Base-by-base conservation (phyloP, 2,329 filamentous ascomycete genomes). In the Trichophyton verrucosum region DNA sequence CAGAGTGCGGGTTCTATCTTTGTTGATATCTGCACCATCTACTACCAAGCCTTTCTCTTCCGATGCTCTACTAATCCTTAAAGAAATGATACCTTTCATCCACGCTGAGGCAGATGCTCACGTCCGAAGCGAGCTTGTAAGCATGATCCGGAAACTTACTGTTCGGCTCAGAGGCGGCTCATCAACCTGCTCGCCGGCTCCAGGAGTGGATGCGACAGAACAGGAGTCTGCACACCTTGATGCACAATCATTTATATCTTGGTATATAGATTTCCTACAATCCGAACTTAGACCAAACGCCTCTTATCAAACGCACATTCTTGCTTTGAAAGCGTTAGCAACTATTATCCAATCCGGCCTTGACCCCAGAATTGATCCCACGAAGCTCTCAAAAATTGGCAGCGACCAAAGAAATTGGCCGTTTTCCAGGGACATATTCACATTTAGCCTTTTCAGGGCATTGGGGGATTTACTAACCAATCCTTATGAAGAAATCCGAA, bases 401-500 rank as follows among this genome's bases (percentile, higher is more conserved):
- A 72, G 75, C 30, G 76, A 77, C 38, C 75, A 80, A 60, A 65
- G 75, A 2, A 73, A 72, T 38, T 85, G 82, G 81, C 74, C 76
- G 3, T 77, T 80, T 61, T 69, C 74, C 20, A 61, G 81, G 11
- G 70, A 75, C 2, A 71, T 83, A 3, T 73, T 81, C 17, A 64
- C 68, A 6, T 62, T 70, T 1, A 68, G 62, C 33, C 65, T 76
- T 46, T 69, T 75, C 44, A 67, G 87, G 56, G 77, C 85, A 3
- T 76, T 97, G 5, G 76, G 91, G 13, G 90, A 96, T 71, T 81
- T 96, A 22, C 74, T 95, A 6, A 79, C 95, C 69, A 89, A 99
- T 67, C 89, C 92, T 0, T 99, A 95, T 68, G 94, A 97, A 61
- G 94, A 99, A 72, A 88, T 97, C 3, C 82, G 92, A 65, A 83